phyloP scores from a whole-genome alignment of 495 filamentous ascomycete species.

The Endocarpon pusillum region DNA sequence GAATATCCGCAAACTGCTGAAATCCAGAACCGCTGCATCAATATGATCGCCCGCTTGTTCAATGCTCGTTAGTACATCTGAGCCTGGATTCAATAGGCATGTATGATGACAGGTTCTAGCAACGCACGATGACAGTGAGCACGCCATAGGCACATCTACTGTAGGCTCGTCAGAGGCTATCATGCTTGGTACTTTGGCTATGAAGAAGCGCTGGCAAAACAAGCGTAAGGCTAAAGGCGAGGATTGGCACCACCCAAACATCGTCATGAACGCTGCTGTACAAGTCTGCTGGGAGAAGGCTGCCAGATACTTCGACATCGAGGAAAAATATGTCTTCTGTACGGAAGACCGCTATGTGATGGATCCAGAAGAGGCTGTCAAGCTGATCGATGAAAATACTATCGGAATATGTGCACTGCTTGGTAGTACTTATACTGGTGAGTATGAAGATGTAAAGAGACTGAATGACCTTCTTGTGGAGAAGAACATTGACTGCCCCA shows the following conservation, averaged over 20 bases:
- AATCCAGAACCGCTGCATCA: constrained; percentile 83
- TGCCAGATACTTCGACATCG: constrained; percentile 83
- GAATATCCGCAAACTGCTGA: constrained; percentile 80
- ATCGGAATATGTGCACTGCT: constrained; percentile 85
- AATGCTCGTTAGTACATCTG: constrained; percentile 36
- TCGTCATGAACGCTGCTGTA: constrained; percentile 82
- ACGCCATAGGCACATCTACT: constrained; percentile 68
- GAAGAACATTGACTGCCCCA: constrained; percentile 55
- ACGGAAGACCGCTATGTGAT: constrained; percentile 67
- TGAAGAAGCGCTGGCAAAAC: constrained; percentile 93
- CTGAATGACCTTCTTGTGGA: constrained; percentile 70
- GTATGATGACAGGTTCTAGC: constrained; percentile 1
- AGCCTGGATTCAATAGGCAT: neutral
- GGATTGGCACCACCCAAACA: constrained; percentile 58
- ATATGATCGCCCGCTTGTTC: constrained; percentile 84
- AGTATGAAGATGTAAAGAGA: constrained; percentile 82
- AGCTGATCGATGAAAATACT: constrained; percentile 85
- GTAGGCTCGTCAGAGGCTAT: constrained; percentile 81
- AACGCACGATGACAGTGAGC: constrained; percentile 22
- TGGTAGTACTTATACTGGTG: constrained; percentile 86
- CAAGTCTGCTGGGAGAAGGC: constrained; percentile 97
- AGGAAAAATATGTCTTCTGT: constrained; percentile 80
- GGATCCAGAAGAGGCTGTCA: constrained; percentile 65
- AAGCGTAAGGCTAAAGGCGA: constrained; percentile 62
- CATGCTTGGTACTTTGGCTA: constrained; percentile 75